Evolutionary conservation across 2,329 filamentous ascomycete species (phyloP).

Genomic region (Lachnellula subtilissima): DNA sequence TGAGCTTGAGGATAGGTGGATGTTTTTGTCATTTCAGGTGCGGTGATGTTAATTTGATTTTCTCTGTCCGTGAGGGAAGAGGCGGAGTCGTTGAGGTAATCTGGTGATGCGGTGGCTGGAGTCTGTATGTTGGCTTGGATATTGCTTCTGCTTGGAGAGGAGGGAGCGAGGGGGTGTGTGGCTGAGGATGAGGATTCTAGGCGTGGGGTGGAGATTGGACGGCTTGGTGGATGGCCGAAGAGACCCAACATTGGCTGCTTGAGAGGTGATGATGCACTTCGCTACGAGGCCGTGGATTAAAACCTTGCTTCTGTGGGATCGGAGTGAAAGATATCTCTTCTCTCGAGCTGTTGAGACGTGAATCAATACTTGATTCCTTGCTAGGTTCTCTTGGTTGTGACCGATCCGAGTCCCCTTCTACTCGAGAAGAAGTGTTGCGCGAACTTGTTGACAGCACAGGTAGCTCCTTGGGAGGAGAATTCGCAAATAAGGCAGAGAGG

Average conservation of each 20-base stretch:
- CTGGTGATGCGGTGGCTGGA: neutral
- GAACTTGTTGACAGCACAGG: constrained; percentile 18
- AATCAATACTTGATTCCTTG: neutral
- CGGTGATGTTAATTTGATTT: constrained; percentile 8
- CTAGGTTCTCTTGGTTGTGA: neutral
- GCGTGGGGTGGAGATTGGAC: neutral
- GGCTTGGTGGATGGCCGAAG: constrained; percentile 2
- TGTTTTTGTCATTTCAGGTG: constrained; percentile 24
- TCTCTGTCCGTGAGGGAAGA: constrained; percentile 15
- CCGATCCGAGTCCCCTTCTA: neutral
- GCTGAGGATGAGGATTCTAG: constrained; percentile 10
- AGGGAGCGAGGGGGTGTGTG: constrained; percentile 11
- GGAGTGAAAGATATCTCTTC: constrained; percentile 14
- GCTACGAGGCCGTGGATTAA: constrained; percentile 23
- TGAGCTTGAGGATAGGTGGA: constrained; percentile 7
- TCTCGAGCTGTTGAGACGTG: neutral
- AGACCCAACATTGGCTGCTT: constrained; percentile 13
- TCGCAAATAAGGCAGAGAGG: constrained; percentile 25
- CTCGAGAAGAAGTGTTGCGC: constrained; percentile 2
- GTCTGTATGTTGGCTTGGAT: constrained; percentile 4
- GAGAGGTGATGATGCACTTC: constrained; percentile 5
- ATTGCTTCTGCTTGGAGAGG: constrained; percentile 21
- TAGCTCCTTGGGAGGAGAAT: constrained; percentile 24
- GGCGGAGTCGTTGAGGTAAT: constrained; percentile 5
- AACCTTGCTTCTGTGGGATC: constrained; percentile 28